A percentile compares a stretch with the other conserved stretches of the same genome.
These are phyloP conservation scores for Ocimum tenuiflorum DNA, from an alignment of 257 asterid species.

Conservation along the genomic window DNA sequence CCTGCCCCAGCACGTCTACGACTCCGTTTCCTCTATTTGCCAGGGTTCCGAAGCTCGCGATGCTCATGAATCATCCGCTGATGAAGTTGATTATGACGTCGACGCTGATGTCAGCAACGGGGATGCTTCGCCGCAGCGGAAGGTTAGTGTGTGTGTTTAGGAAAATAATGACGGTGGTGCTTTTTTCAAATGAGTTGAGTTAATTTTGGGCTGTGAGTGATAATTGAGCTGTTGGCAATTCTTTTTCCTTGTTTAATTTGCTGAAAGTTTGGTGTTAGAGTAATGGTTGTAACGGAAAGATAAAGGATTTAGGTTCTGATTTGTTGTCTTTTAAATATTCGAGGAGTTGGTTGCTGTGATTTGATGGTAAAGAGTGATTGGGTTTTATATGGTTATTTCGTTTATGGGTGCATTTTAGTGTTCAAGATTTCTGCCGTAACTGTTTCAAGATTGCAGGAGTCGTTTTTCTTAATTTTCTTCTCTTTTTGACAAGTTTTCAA, in stretches of 20 bases:
- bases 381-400: too few species aligned
- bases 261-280: neutral
- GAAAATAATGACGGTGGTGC: neutral
- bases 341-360: neutral
- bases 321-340: too few species aligned
- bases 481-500: neutral
- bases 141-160: conserved; percentile 23
- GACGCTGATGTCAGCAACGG: conserved; percentile 27
- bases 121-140: conserved; percentile 19
- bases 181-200: neutral
- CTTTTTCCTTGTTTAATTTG: conserved; percentile 2
- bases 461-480: too few species aligned
- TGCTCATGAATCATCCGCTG: conserved; percentile 7
- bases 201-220: conserved; percentile 8
- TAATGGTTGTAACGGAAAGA: too few species aligned
- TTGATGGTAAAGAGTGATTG: too few species aligned
- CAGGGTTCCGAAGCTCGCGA: conserved; percentile 15
- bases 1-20: conserved; percentile 67
- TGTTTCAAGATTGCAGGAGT: neutral
- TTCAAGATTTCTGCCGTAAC: neutral
- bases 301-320: too few species aligned
- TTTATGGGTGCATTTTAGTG: neutral
- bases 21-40: conserved; percentile 75
- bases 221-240: conserved; percentile 6
- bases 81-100: conserved; percentile 23